phyloP scores from a whole-genome alignment of 2,329 filamentous ascomycete species.

The Sporothrix phasma region DNA sequence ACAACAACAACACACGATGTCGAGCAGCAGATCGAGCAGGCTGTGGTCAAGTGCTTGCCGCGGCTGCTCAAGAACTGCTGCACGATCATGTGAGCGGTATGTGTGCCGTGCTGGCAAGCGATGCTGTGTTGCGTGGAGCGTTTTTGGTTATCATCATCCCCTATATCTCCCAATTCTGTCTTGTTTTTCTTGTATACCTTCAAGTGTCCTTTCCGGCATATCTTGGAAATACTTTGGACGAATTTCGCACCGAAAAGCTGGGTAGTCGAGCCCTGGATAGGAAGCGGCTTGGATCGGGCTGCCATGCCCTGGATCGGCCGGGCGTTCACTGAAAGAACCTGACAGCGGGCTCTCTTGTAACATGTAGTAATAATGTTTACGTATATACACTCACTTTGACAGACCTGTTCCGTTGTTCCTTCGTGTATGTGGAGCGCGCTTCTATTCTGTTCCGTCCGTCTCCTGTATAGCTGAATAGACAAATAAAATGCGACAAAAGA shows the following conservation, averaged over 20 bases:
- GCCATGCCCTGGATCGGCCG: not conserved
- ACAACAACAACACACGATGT: constrained; percentile 39
- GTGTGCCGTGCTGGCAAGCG: not conserved
- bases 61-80: constrained; percentile 56
- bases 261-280: not conserved
- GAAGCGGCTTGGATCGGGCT: not conserved
- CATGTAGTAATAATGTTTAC: not conserved
- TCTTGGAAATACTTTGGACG: not conserved
- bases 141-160: not conserved
- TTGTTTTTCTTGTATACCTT: not conserved
- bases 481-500: constrained; percentile 2
- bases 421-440: not conserved
- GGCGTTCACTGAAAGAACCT: not conserved
- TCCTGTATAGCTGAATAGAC: not conserved
- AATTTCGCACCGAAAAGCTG: not conserved
- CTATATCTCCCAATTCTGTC: not conserved
- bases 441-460: not conserved
- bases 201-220: not conserved
- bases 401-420: not conserved
- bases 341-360: not conserved
- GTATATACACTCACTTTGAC: not conserved
- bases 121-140: not conserved
- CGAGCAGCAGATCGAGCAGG: constrained; percentile 45
- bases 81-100: constrained; percentile 59
- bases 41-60: constrained; percentile 40